Conservation (phyloP, 371 early-diverging fungal species). For the Gilbertella persicaria region DNA sequence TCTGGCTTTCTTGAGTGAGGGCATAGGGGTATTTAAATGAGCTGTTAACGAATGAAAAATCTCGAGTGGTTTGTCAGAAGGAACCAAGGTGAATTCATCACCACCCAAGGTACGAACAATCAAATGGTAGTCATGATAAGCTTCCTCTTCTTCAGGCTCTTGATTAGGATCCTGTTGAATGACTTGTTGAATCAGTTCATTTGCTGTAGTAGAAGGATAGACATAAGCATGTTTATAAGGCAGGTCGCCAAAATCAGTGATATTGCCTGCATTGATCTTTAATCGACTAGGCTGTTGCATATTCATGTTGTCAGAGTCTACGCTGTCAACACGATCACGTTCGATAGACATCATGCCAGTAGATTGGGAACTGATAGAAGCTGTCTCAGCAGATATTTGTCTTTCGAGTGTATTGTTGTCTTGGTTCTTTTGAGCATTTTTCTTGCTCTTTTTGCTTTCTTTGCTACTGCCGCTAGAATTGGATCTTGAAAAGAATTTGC, state of each 20-base stretch:
- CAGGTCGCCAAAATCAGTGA: conserved; percentile 44
- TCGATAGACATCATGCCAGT: conserved; percentile 19
- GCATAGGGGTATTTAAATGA: conserved; percentile 56
- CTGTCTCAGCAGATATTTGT: conserved; percentile 28
- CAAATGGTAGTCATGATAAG: conserved; percentile 39
- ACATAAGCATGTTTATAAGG: conserved; percentile 31
- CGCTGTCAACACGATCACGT: conserved; percentile 32
- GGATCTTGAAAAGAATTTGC: conserved; percentile 43
- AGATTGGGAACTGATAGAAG: conserved; percentile 42
- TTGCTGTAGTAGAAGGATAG: conserved; percentile 49
- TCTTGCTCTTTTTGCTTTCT: conserved; percentile 26
- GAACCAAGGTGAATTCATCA: conserved; percentile 37
- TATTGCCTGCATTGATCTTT: conserved; percentile 54
- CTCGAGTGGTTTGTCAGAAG: conserved; percentile 54
- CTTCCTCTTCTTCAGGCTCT: conserved; percentile 28
- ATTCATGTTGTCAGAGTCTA: conserved; percentile 20
- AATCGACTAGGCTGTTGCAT: conserved; percentile 6
- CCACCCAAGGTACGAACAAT: conserved; percentile 47
- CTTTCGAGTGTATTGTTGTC: conserved; percentile 10
- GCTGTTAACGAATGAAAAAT: conserved; percentile 56
- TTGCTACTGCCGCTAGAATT: conserved; percentile 26
- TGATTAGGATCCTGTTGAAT: conserved; percentile 12
- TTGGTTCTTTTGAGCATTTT: neutral
- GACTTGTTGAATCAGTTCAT: conserved; percentile 54
- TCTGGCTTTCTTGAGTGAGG: conserved; percentile 45